These are phyloP conservation scores for Exsudoporus frostii DNA, from an alignment of 768 basidiomycete species.

Conservation along the genomic window DNA sequence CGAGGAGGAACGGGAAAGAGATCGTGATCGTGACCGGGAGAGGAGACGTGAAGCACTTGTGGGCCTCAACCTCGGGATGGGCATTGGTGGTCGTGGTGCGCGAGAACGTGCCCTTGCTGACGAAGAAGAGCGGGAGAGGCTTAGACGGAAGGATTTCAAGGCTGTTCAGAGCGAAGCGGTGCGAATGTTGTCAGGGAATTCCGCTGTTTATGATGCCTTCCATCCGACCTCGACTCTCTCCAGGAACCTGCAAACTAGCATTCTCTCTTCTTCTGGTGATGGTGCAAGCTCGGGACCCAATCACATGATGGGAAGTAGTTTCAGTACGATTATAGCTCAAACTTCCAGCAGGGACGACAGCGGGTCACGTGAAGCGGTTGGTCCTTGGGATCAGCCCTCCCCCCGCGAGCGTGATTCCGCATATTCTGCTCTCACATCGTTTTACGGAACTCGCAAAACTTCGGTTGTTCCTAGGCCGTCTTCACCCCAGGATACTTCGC, in stretches of 20 bases:
- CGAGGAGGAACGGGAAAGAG: constrained; percentile 42
- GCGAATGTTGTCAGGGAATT: constrained; percentile 37
- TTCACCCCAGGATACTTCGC: constrained; percentile 28
- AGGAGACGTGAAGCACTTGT: constrained; percentile 42
- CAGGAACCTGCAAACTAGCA: constrained; percentile 23
- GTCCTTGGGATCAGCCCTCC: constrained; percentile 34
- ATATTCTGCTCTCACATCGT: constrained; percentile 24
- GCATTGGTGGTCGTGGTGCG: constrained; percentile 43
- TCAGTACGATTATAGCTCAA: constrained; percentile 26
- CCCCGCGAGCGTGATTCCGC: constrained; percentile 30
- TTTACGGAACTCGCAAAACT: constrained; percentile 28
- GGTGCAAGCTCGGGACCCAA: constrained; percentile 11
- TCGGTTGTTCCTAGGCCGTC: constrained; percentile 22
- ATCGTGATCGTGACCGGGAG: constrained; percentile 44
- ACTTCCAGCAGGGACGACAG: constrained; percentile 24
- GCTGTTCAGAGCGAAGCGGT: constrained; percentile 37
- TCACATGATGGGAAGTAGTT: constrained; percentile 23
- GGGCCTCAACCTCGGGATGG: constrained; percentile 35
- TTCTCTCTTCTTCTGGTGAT: constrained; percentile 26
- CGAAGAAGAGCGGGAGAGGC: constrained; percentile 47
- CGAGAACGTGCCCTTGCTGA: constrained; percentile 66
- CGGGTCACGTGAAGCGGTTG: constrained; percentile 23
- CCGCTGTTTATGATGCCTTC: constrained; percentile 73
- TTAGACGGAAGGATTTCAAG: constrained; percentile 53
- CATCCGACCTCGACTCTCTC: constrained; percentile 50